These are phyloP conservation scores for Nigrospora oryzae DNA, from an alignment of 2,329 filamentous ascomycete genomes.

Conservation along the genomic window DNA sequence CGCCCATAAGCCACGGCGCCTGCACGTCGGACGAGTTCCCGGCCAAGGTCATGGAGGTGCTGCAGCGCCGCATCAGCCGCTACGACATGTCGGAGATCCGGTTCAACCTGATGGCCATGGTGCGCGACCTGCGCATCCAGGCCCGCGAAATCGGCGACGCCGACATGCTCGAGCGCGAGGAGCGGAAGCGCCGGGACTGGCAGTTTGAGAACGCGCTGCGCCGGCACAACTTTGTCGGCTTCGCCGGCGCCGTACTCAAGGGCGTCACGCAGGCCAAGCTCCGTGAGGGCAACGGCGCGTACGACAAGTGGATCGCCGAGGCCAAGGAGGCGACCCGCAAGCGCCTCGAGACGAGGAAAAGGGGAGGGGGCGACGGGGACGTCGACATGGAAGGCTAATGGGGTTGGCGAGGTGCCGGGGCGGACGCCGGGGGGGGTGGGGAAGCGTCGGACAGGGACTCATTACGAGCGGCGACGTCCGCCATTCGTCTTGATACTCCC, in stretches of 20 bases:
- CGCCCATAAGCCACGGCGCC: constrained; percentile 79
- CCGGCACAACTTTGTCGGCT: constrained; percentile 92
- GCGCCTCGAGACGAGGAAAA: constrained; percentile 26
- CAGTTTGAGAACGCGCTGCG: constrained; percentile 90
- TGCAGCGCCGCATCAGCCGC: constrained; percentile 73
- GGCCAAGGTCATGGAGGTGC: constrained; percentile 72
- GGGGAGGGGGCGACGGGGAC: constrained; percentile 27
- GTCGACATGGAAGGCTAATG: constrained; percentile 29
- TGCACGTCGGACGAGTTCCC: constrained; percentile 68
- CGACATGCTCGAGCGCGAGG: constrained; percentile 70
- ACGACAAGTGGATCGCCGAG: constrained; percentile 66
- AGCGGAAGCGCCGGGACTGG: constrained; percentile 80
- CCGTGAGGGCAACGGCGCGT: constrained; percentile 53
- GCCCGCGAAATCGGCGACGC: constrained; percentile 76
- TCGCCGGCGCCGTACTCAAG: constrained; percentile 84
- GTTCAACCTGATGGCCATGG: constrained; percentile 93
- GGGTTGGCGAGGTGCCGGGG: too few relatives aligned
- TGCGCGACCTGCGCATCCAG: constrained; percentile 68
- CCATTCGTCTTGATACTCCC: too few relatives aligned
- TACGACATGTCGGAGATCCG: constrained; percentile 85
- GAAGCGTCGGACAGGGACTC: too few relatives aligned
- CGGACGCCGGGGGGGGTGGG: too few relatives aligned
- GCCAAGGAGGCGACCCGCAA: constrained; percentile 49
- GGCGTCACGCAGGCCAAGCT: constrained; percentile 73
- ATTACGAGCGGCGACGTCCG: too few relatives aligned